Conservation (phyloP, 164 flowering plant species). For the Amborella trichopoda region DNA sequence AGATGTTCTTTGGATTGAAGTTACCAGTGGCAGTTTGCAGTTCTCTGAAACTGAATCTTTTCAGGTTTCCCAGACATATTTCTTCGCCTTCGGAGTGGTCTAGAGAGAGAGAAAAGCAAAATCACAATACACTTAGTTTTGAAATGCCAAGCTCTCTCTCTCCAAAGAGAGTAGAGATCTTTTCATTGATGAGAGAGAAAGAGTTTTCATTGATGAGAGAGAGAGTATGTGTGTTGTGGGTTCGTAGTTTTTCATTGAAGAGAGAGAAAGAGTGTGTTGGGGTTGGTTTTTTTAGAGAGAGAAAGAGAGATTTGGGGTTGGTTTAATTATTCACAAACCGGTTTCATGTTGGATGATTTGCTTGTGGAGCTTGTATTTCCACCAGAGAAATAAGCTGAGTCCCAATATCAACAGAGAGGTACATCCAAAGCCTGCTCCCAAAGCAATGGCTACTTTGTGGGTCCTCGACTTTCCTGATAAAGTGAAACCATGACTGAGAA, state of each 20-base stretch:
- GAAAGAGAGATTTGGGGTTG: background rate
- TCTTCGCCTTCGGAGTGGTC: slow-evolving; percentile 34
- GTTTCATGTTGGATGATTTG: slow-evolving; percentile 32
- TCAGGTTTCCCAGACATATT: slow-evolving; percentile 56
- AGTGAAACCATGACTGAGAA: background rate
- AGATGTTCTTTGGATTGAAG: slow-evolving; percentile 67
- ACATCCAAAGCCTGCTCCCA: slow-evolving; percentile 49
- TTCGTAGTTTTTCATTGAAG: too few species aligned
- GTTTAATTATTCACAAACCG: slow-evolving; percentile 25
- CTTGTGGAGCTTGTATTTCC: slow-evolving; percentile 23
- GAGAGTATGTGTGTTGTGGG: too few species aligned
- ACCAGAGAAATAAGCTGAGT: slow-evolving; percentile 33
- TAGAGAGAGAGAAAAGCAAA: background rate
- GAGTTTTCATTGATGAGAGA: background rate
- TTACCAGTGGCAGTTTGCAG: slow-evolving; percentile 76
- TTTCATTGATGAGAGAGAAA: background rate
- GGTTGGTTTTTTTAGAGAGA: background rate
- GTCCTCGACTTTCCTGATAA: slow-evolving; percentile 32
- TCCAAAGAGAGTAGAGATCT: background rate
- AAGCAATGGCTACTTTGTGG: slow-evolving; percentile 53
- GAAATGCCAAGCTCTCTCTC: background rate
- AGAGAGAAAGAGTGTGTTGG: too few species aligned
- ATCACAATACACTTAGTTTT: background rate
- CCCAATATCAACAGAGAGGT: slow-evolving; percentile 20
- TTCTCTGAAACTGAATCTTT: slow-evolving; percentile 54